Evolutionary conservation across 176 grass and related monocot genomes (phyloP).

Genomic region (Secale cereale): DNA sequence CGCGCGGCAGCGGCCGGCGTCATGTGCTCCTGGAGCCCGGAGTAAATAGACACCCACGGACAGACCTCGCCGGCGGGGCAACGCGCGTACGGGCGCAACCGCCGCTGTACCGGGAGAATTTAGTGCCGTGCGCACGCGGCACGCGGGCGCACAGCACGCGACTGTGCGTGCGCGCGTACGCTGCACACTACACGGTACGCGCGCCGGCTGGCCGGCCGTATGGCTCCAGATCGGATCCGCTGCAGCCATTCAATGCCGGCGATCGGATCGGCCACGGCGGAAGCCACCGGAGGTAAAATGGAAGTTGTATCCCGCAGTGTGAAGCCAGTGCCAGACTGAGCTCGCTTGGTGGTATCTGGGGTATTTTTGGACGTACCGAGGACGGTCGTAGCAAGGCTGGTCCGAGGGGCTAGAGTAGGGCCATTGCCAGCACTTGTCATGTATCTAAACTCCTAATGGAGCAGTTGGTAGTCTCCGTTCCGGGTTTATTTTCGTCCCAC

Average conservation of each 20-base stretch:
- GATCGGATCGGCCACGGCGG: neutral
- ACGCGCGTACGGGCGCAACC: neutral
- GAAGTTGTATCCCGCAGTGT: neutral
- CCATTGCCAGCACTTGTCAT: neutral
- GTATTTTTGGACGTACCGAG: neutral
- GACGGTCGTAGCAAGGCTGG: no score
- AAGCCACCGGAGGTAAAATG: neutral
- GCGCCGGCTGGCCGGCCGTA: neutral
- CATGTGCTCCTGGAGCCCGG: neutral
- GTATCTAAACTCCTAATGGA: no score
- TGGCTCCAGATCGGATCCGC: neutral
- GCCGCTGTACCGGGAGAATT: neutral
- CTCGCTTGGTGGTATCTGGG: neutral
- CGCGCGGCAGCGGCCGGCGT: neutral
- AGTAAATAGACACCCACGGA: neutral
- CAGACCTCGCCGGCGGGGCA: neutral
- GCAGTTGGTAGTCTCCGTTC: no score
- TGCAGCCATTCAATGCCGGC: neutral
- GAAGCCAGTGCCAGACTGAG: neutral
- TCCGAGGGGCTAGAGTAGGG: neutral
- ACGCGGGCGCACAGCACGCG: neutral
- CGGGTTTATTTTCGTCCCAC: no score
- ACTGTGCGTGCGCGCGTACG: neutral
- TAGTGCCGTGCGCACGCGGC: neutral
- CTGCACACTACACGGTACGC: neutral